A percentile compares a stretch with the other conserved stretches of the same genome.
These are phyloP conservation scores for Phytophthora litchii DNA, from an alignment of 352 stramenopile species.

Conservation along the genomic window DNA sequence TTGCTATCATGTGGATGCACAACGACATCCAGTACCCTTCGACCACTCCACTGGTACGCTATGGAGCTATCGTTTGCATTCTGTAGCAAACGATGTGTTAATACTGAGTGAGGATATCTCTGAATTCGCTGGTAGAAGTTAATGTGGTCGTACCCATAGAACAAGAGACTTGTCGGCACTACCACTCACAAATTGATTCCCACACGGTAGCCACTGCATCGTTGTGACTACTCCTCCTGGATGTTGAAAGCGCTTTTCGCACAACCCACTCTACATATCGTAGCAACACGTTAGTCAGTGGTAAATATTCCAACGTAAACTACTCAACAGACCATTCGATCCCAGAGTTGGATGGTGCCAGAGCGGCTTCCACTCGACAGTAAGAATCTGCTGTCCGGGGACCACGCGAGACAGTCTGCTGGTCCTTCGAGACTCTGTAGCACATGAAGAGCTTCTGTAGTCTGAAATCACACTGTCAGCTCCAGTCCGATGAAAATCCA, in stretches of 20 bases:
- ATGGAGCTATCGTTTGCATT: conserved; percentile 58
- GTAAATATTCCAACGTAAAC: background rate
- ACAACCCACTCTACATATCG: conserved; percentile 48
- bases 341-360: conserved; percentile 72
- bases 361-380: conserved; percentile 60
- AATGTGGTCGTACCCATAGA: conserved; percentile 59
- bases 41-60: conserved; percentile 72
- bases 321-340: conserved; percentile 45
- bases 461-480: conserved; percentile 10
- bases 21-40: conserved; percentile 60
- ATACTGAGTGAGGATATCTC: background rate
- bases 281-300: background rate
- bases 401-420: conserved; percentile 71
- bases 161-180: conserved; percentile 78
- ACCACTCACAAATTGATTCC: conserved; percentile 68
- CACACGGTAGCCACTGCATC: conserved; percentile 63
- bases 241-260: conserved; percentile 61
- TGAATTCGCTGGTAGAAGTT: background rate
- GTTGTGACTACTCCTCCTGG: conserved; percentile 53
- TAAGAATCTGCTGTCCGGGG: conserved; percentile 59
- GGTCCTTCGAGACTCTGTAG: conserved; percentile 54
- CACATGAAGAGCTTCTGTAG: conserved; percentile 39
- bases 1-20: conserved; percentile 60
- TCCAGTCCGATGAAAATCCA: background rate
- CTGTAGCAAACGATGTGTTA: conserved; percentile 26